Evolutionary conservation across 148 eudicot species (phyloP), one percentile per base, ranked within the genome.

Genomic region (Heliamphora exappendiculata): DNA sequence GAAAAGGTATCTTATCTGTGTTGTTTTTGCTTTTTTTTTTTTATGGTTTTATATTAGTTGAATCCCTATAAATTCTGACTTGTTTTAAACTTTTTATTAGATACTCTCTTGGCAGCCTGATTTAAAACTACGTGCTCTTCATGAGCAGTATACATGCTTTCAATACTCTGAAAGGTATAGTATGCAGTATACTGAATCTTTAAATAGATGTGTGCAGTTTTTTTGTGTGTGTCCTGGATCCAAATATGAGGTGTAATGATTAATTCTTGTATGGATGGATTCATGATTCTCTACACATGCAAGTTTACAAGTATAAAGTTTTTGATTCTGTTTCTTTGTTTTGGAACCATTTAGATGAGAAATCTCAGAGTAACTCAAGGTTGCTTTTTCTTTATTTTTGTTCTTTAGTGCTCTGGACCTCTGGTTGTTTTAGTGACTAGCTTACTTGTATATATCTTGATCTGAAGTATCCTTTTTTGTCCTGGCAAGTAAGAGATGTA

Each of bases 81-180:
- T 47, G 64, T 57, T 55, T 49, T 36, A 37, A 44, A 64, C 51
- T 81, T 65, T 63, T 50, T 72, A 17, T 76, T 84, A 93, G 98
- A 91, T 93, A 82, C 86, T 93, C 72, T 82, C 94, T 12, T 80
- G 78, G 88, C 97, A 91, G 84, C 80, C 92, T 79, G 84, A 88
- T 79, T 67, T 93, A 87, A 88, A 78, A 76, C 75, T 93, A 74
- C 86, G 78, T 47, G 88, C 86, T 71, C 91, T 93, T 73, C 90
- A 89, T 76, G 97, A 93, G 42, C 88, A 81, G 70, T 93, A 93
- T 78, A 89, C 91, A 72, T 93, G 98, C 87, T 93, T 93, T 78
- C 87, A 89, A 69, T 93, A 83, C 79, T 76, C 88, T 9, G 86
- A 80, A 76, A 91, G 98, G 98, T 93, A 87, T 63, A 66, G 3